Conservation (phyloP, 139 green algal genomes). For the Pleodorina starrii region DNA sequence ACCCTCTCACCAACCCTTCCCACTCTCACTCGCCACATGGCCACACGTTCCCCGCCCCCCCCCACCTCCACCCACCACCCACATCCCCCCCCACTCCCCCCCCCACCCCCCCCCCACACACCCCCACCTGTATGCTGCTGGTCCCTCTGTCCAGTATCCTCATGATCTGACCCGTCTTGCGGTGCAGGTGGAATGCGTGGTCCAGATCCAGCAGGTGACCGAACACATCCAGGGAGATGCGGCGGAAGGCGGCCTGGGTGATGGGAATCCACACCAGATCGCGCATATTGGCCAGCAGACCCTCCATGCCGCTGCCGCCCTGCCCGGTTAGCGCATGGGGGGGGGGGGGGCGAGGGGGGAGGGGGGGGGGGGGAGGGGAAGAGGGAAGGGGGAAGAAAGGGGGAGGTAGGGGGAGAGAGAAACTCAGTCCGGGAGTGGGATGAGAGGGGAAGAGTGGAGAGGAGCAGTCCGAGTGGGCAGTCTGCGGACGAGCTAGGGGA, state of each 20-base stretch:
- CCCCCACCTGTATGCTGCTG: constrained; percentile 76
- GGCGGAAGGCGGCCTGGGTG: constrained; percentile 66
- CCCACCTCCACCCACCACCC: too few relatives aligned
- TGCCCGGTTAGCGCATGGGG: not conserved
- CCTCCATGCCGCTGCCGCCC: constrained; percentile 69
- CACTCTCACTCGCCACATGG: too few relatives aligned
- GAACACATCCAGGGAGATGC: constrained; percentile 81
- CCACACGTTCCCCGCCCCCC: too few relatives aligned
- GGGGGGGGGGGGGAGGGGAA: not conserved
- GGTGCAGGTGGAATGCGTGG: constrained; percentile 88
- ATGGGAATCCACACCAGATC: constrained; percentile 75
- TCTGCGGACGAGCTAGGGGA: too few relatives aligned
- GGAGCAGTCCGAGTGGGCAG: too few relatives aligned
- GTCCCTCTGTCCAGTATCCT: constrained; percentile 89
- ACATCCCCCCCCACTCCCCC: too few relatives aligned
- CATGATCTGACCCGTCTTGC: constrained; percentile 88
- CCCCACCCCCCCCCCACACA: not conserved
- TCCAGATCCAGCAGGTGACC: constrained; percentile 84
- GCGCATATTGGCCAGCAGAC: constrained; percentile 65
- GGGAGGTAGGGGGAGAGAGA: not conserved
- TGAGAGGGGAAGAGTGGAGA: not conserved
- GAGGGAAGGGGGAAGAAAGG: not conserved
- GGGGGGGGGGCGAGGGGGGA: too few relatives aligned
- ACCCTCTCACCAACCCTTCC: too few relatives aligned
- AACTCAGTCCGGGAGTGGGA: not conserved